Evolutionary conservation across 2,329 filamentous ascomycete species (phyloP).

Genomic region (Colletotrichum kahawae): DNA sequence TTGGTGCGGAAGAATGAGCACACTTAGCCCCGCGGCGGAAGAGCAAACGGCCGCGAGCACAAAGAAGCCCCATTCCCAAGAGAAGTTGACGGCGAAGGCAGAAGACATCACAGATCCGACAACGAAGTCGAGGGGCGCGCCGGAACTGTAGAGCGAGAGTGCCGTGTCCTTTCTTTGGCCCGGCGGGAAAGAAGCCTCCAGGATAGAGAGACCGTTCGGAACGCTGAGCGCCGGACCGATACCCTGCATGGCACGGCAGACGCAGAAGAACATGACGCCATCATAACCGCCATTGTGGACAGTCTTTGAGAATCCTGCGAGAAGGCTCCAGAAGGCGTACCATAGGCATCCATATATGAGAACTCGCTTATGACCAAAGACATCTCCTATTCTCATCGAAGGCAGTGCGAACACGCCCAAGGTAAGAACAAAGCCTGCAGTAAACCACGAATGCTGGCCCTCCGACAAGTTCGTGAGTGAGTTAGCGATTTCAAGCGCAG

Average conservation of each 20-base stretch:
- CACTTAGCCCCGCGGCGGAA: background rate
- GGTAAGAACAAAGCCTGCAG: conserved; percentile 61
- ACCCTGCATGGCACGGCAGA: conserved; percentile 54
- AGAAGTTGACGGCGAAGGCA: conserved; percentile 25
- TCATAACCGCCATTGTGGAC: conserved; percentile 23
- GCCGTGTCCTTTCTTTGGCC: conserved; percentile 39
- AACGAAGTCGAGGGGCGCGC: conserved; percentile 35
- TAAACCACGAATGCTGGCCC: conserved; percentile 58
- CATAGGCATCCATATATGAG: conserved; percentile 60
- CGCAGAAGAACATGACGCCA: conserved; percentile 46
- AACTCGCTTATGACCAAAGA: conserved; percentile 61
- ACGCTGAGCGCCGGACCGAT: conserved; percentile 60
- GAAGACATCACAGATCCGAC: conserved; percentile 32
- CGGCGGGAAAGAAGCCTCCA: conserved; percentile 54
- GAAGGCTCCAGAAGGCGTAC: conserved; percentile 58
- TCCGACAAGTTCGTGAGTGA: background rate
- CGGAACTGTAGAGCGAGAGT: conserved; percentile 39
- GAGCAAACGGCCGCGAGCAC: background rate
- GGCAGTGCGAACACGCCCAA: conserved; percentile 63
- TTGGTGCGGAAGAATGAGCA: conserved; percentile 19
- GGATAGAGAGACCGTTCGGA: conserved; percentile 61
- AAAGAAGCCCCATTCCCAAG: conserved; percentile 4
- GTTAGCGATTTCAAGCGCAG: background rate
- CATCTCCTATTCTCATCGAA: conserved; percentile 60
- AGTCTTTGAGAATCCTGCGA: conserved; percentile 46